Conservation (phyloP, 129 eudicot genomes). For the Arctium lappa region DNA sequence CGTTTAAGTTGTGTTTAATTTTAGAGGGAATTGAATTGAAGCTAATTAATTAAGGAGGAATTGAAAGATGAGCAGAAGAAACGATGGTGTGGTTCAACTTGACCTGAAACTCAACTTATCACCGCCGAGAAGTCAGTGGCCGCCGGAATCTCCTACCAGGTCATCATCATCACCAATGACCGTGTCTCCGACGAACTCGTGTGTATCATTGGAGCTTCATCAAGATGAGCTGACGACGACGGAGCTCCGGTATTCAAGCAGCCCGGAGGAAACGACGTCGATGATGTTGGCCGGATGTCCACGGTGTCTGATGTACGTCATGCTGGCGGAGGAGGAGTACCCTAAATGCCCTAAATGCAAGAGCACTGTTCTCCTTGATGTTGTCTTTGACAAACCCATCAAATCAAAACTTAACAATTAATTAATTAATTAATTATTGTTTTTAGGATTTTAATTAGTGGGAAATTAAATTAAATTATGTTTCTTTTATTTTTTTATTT, state of each 20-base stretch:
- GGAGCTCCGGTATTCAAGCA: constrained; percentile 38
- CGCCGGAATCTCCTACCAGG: constrained; percentile 46
- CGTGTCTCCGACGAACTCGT: constrained; percentile 70
- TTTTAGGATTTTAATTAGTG: constrained; percentile 15
- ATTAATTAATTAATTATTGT: not conserved
- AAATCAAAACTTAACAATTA: constrained; percentile 6
- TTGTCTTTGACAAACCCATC: constrained; percentile 39
- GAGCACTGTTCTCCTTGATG: constrained; percentile 78
- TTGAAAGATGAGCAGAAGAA: constrained; percentile 48
- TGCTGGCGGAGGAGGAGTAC: constrained; percentile 72
- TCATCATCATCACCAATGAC: constrained; percentile 42
- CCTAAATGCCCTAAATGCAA: constrained; percentile 90
- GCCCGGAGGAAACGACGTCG: constrained; percentile 71
- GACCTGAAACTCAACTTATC: constrained; percentile 77
- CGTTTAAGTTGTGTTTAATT: not conserved
- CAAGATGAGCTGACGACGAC: constrained; percentile 28
- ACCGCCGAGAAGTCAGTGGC: constrained; percentile 52
- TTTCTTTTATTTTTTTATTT: not conserved
- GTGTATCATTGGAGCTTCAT: constrained; percentile 66
- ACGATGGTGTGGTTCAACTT: constrained; percentile 43
- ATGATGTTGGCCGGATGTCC: constrained; percentile 95
- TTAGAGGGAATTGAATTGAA: not conserved
- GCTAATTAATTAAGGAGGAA: too few relatives aligned
- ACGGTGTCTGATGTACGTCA: constrained; percentile 83
- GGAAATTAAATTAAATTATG: constrained; percentile 4